Evolutionary conservation across 306 rosid species (phyloP), one percentile per base, ranked within the genome.

Genomic region (Acacia melanoxylon): DNA sequence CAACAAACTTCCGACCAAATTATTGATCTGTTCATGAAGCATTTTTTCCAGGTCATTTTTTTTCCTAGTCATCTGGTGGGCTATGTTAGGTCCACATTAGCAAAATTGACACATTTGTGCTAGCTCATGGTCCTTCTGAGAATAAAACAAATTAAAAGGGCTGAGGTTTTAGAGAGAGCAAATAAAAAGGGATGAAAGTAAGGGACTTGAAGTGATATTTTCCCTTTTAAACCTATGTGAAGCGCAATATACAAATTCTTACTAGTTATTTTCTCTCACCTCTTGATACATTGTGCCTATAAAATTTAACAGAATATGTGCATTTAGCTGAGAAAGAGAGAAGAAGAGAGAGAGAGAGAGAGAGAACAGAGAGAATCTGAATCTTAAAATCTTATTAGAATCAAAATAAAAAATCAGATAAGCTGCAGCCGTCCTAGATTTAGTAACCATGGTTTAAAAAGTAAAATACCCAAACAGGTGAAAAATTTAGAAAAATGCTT

Each of bases 211-310:
- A 49, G 20, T 49, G 20, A 49, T 49, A 15, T 13, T 49, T 15
- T 17, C 56, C 56, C 51, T 45, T 12, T 45, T 45, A 45, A 45
- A 45, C 49, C 51, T 73, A 22, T 79, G 48, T 74, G 20, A 29
- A 10, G 13, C 37, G 29, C 17, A 14, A 41, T 76, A 76, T 69
- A 54, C 58, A 11, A 45, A 56, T 44, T 25, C 44, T 9, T 51
- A 71, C 19, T 72, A 44, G 8, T 63, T 68, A 54, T 69, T 75
- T 76, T 10, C 83, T 33, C 72, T 31, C 76, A 11, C 40, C 62
- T 68, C 46, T 76, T 45, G 27, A 59, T 31, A 33, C 10, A 46
- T 29, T 22, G n/a, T 3, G 35, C 76, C 65, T 40, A 41, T 59
- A 33, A 5, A 83, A 67, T 12, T 68, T 52, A 27, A 42, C 25